These are phyloP conservation scores for Saccharomycopsis sp. DNA, from an alignment of 805 yeast species.

Conservation along the genomic window DNA sequence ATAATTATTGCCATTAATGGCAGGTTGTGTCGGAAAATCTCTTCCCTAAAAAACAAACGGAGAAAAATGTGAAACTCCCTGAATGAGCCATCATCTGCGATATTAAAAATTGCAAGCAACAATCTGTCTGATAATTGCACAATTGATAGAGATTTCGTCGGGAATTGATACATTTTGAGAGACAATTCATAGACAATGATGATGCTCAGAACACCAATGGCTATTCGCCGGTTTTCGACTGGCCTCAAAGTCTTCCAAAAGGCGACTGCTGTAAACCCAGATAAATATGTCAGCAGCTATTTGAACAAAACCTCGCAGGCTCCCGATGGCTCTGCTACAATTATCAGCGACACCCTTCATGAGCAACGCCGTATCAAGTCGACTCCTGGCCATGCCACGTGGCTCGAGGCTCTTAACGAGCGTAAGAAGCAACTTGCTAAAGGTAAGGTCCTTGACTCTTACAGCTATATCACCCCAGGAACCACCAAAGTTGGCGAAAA, in stretches of 20 bases:
- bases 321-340: conserved; percentile 21
- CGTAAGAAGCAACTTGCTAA: conserved; percentile 62
- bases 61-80: neutral
- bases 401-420: conserved; percentile 81
- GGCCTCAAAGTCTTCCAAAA: neutral
- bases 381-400: conserved; percentile 44
- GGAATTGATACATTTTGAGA: too few relatives aligned
- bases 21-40: neutral
- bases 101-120: too few relatives aligned
- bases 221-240: neutral
- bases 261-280: neutral
- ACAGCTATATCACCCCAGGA: conserved; percentile 64
- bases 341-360: conserved; percentile 13
- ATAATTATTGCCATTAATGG: neutral
- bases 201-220: neutral
- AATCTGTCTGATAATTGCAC: too few relatives aligned
- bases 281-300: conserved; percentile 7
- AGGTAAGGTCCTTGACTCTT: conserved; percentile 67
- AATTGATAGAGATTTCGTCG: neutral
- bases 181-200: neutral
- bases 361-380: conserved; percentile 16
- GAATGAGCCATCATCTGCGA: too few relatives aligned
- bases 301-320: conserved; percentile 18
- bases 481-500: conserved; percentile 65
- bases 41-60: neutral